Conservation (phyloP, 352 stramenopile genomes). For the Saprolegnia diclina region DNA sequence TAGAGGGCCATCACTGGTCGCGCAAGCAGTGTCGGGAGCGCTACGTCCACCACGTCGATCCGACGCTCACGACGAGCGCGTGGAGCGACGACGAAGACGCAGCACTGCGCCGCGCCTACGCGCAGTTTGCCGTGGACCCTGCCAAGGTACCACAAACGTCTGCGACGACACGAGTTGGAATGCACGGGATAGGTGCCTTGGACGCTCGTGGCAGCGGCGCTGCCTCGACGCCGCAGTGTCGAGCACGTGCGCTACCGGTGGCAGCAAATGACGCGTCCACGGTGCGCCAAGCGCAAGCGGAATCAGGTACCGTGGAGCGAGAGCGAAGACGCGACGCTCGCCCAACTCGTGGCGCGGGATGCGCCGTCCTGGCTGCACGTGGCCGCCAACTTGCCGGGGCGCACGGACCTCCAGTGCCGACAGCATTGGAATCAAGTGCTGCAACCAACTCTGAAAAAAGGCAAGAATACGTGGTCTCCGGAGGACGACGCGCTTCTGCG, state of each 20-base stretch:
- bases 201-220: neutral
- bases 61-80: conserved; percentile 28
- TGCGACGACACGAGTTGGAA: neutral
- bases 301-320: conserved; percentile 33
- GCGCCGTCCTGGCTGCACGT: conserved; percentile 53
- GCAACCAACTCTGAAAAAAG: conserved; percentile 46
- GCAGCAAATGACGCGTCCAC: neutral
- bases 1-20: conserved; percentile 28
- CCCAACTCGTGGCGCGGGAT: conserved; percentile 30
- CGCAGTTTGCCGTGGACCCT: neutral
- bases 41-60: conserved; percentile 63
- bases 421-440: conserved; percentile 71
- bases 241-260: conserved; percentile 17
- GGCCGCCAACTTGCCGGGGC: conserved; percentile 54
- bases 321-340: conserved; percentile 43
- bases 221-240: conserved; percentile 11
- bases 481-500: conserved; percentile 44
- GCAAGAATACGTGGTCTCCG: conserved; percentile 47
- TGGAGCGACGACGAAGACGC: conserved; percentile 20
- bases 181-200: conserved; percentile 12
- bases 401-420: conserved; percentile 68
- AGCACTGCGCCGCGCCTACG: neutral
- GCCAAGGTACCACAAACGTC: neutral
- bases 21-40: conserved; percentile 68
- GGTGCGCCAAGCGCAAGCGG: neutral